phyloP scores from a whole-genome alignment of 768 basidiomycete species.

The Xerocomellus intermedius region DNA sequence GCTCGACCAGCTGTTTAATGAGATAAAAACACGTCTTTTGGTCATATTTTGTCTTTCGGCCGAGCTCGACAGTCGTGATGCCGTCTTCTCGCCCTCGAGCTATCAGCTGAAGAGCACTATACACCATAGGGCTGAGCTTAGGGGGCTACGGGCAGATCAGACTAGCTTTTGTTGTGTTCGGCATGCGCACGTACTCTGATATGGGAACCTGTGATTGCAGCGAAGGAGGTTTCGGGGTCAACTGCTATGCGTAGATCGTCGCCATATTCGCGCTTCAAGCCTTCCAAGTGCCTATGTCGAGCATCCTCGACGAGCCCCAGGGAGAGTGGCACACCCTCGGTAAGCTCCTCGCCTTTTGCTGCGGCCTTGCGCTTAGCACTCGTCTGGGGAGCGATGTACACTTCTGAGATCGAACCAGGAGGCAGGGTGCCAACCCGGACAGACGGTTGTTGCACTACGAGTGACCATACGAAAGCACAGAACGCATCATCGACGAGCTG shows the following conservation, averaged over 20 bases:
- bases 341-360: conserved; percentile 49
- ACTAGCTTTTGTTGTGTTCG: not conserved
- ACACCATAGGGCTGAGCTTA: conserved; percentile 83
- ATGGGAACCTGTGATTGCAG: conserved; percentile 83
- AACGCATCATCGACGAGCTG: conserved; percentile 76
- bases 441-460: conserved; percentile 71
- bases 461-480: conserved; percentile 78
- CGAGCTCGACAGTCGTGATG: conserved; percentile 74
- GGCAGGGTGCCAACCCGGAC: conserved; percentile 75
- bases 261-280: conserved; percentile 57
- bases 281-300: conserved; percentile 50
- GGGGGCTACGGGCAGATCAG: conserved; percentile 50
- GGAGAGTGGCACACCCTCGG: conserved; percentile 42
- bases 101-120: conserved; percentile 78
- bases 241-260: conserved; percentile 69
- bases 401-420: conserved; percentile 55
- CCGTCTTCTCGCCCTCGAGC: conserved; percentile 79
- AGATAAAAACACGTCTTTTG: conserved; percentile 90
- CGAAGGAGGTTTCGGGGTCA: conserved; percentile 70
- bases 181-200: conserved; percentile 55
- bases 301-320: conserved; percentile 58
- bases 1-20: conserved; percentile 68
- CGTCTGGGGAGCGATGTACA: conserved; percentile 75
- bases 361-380: conserved; percentile 66
- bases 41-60: conserved; percentile 76